phyloP scores from a whole-genome alignment of 176 grass and related monocot genomes.

The Poa pratensis region DNA sequence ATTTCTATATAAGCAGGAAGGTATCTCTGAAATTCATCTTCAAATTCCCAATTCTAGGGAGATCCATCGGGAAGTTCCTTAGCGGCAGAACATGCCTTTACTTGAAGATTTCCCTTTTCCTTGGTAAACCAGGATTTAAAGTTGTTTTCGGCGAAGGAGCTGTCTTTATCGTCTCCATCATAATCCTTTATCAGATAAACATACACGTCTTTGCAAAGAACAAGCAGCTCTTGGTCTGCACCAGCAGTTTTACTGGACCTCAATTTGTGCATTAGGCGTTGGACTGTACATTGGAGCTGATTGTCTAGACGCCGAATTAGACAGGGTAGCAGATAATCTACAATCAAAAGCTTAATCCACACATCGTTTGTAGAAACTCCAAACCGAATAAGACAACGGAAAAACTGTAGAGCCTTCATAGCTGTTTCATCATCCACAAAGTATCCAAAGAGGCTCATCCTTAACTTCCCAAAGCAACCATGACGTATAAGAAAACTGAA shows the following conservation, averaged over 20 bases:
- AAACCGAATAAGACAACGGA: slow-evolving; percentile 50
- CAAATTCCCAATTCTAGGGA: slow-evolving; percentile 30
- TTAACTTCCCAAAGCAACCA: slow-evolving; percentile 49
- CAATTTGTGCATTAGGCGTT: slow-evolving; percentile 43
- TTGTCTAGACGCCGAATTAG: slow-evolving; percentile 23
- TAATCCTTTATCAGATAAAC: slow-evolving; percentile 15
- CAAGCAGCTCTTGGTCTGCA: slow-evolving; percentile 41
- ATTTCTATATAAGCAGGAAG: slow-evolving; percentile 28
- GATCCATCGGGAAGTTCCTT: slow-evolving; percentile 3
- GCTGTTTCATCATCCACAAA: slow-evolving; percentile 65
- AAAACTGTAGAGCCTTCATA: slow-evolving; percentile 54
- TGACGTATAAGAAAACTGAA: slow-evolving; percentile 57
- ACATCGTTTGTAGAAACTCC: slow-evolving; percentile 47
- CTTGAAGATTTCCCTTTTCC: slow-evolving; percentile 14
- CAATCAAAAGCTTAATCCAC: slow-evolving; percentile 50
- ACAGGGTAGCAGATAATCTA: slow-evolving; percentile 62
- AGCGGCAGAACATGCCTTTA: neutral
- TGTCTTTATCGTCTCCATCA: neutral
- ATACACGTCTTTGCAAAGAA: slow-evolving; percentile 64
- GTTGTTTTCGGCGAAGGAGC: neutral
- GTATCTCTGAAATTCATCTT: slow-evolving; percentile 37
- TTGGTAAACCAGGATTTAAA: slow-evolving; percentile 4
- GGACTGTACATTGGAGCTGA: slow-evolving; percentile 39
- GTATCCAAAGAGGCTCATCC: slow-evolving; percentile 48
- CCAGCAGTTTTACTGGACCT: slow-evolving; percentile 37